A percentile compares a stretch with the other conserved stretches of the same genome.
phyloP scores from a whole-genome alignment of 2,329 filamentous ascomycete genomes.

The Zymoseptoria tritici region DNA sequence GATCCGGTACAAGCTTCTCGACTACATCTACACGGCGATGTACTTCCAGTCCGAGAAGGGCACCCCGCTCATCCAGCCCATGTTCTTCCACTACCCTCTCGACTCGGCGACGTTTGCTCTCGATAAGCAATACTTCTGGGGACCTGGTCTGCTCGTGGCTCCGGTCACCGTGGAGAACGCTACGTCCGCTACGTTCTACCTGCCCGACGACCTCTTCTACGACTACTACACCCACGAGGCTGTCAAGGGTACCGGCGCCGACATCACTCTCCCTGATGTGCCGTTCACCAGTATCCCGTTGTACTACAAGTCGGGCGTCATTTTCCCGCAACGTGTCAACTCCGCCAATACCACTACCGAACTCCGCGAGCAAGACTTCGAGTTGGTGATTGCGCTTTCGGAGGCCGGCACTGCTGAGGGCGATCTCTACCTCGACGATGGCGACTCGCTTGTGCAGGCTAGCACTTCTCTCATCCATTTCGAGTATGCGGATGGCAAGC shows the following conservation, averaged over 20 bases:
- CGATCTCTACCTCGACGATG: constrained; percentile 70
- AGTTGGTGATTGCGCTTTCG: constrained; percentile 61
- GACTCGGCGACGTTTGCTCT: constrained; percentile 47
- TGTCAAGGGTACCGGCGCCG: constrained; percentile 41
- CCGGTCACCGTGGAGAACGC: constrained; percentile 48
- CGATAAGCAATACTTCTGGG: constrained; percentile 54
- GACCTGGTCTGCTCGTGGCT: constrained; percentile 48
- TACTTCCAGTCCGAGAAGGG: constrained; percentile 54
- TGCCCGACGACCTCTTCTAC: constrained; percentile 53
- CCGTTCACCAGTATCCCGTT: constrained; percentile 54
- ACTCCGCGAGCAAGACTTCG: constrained; percentile 59
- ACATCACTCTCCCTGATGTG: constrained; percentile 40
- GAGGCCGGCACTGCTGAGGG: constrained; percentile 57
- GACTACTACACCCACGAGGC: constrained; percentile 49
- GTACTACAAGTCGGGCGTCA: constrained; percentile 57
- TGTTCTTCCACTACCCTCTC: constrained; percentile 64
- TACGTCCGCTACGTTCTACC: constrained; percentile 48
- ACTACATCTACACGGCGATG: constrained; percentile 71
- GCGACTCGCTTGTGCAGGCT: constrained; percentile 56
- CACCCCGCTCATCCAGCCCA: constrained; percentile 58
- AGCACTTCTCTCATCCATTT: constrained; percentile 53
- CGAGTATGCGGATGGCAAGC: constrained; percentile 35
- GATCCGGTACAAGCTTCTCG: constrained; percentile 67
- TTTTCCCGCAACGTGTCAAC: constrained; percentile 53
- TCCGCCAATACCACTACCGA: constrained; percentile 56